Evolutionary conservation across 306 rosid genomes (phyloP), one percentile per base, ranked within the genome.

Genomic region (Spatholobus suberectus): DNA sequence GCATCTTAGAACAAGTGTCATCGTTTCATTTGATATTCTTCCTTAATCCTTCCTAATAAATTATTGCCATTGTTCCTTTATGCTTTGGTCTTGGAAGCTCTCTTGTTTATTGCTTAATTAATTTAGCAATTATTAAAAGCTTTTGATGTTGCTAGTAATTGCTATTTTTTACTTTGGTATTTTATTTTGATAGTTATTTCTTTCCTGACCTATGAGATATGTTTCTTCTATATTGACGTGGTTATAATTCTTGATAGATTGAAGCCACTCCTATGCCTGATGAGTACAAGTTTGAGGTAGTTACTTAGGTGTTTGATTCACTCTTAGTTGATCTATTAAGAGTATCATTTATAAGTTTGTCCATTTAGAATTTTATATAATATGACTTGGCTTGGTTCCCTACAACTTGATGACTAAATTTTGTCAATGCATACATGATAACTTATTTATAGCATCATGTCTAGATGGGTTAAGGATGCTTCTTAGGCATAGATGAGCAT

Each of bases 251-350:
- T 69, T 75, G 76, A 73, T 59, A 93, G 97, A 91, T 93, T 66
- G 86, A 49, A 81, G 88, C 88, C 34, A 65, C 29, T 73, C 67
- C 72, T 24, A 83, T 83, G 83, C 85, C 93, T 0, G 86, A 82
- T 54, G 89, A 88, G 69, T 93, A 81, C 75, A 87, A 37, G 44
- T 79, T 80, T 38, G 86, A 93, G 93, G 95, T 93, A 80, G 70
- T 83, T 77, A 51, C 83, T 72, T 62, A 47, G 49, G 69, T 70
- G 6, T 59, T 46, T 73, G 29, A 20, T 59, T 83, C 38, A 81
- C 46, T 73, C 57, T 72, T 73, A 63, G 38, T 47, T 69, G 40
- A 37, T 79, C 84, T 43, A 66, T 63, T 34, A 40, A 54, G 55
- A 24, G 69, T 7, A 49, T 35, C n/a, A 44, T 66, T 74, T 58